Evolutionary conservation across 768 basidiomycete genomes (phyloP).

Genomic region (Strobilomyces confusus): DNA sequence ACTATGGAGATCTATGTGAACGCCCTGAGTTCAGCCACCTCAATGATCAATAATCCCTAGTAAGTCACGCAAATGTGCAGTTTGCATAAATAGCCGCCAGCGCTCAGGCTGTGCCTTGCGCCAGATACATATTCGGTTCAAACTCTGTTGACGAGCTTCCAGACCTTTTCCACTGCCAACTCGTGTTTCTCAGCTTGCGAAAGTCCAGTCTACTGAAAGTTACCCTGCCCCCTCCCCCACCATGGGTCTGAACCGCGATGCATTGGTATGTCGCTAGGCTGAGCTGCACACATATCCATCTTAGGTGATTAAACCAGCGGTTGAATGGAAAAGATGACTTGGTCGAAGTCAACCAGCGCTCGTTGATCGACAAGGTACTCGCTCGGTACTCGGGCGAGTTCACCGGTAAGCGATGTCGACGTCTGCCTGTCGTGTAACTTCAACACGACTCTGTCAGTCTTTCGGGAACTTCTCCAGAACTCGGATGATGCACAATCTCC

Average conservation of each 20-base stretch:
- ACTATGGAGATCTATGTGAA: too few species aligned
- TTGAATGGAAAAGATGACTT: neutral
- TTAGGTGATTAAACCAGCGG: neutral
- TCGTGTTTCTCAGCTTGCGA: too few species aligned
- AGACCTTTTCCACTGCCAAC: too few species aligned
- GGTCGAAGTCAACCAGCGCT: neutral
- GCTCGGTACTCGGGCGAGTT: conserved; percentile 53
- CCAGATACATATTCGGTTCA: too few species aligned
- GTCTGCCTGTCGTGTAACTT: neutral
- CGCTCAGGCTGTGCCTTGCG: too few species aligned
- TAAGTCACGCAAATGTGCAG: too few species aligned
- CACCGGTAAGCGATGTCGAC: conserved; percentile 45
- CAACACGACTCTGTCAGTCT: conserved; percentile 35
- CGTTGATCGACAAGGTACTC: neutral
- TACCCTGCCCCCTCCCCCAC: too few species aligned
- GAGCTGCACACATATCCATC: neutral
- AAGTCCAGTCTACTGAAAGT: too few species aligned
- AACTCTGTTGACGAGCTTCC: too few species aligned
- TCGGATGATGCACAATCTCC: conserved; percentile 86
- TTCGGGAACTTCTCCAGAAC: conserved; percentile 89
- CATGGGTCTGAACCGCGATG: neutral
- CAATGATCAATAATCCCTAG: too few species aligned
- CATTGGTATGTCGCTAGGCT: neutral
- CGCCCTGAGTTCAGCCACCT: too few species aligned
- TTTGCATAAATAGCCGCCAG: too few species aligned